Conservation (phyloP, 106 monocot species). For the Vanilla planifolia region DNA sequence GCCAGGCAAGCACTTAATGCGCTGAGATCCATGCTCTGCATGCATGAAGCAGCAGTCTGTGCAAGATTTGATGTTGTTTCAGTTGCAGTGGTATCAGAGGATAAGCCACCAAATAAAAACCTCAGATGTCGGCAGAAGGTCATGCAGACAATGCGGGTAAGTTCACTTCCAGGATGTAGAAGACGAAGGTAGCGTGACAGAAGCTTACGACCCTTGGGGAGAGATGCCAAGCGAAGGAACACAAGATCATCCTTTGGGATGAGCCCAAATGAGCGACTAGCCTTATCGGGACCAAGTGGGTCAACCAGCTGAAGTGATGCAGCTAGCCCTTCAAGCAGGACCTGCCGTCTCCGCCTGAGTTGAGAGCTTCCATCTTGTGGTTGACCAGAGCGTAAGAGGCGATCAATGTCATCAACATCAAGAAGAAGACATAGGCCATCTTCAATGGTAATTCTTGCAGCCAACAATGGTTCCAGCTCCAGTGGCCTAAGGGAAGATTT, state of each 20-base stretch:
- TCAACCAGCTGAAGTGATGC: constrained; percentile 43
- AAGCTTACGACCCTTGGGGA: constrained; percentile 49
- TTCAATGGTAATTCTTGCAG: constrained; percentile 36
- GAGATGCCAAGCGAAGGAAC: constrained; percentile 38
- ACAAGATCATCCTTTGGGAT: constrained; percentile 35
- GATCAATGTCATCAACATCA: constrained; percentile 41
- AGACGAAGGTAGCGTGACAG: constrained; percentile 22
- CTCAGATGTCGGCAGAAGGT: constrained; percentile 41
- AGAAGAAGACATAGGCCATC: constrained; percentile 40
- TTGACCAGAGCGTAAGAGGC: constrained; percentile 24
- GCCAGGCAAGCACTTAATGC: constrained; percentile 39
- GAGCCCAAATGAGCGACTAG: constrained; percentile 5
- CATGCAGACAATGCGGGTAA: constrained; percentile 36
- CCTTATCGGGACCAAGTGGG: constrained; percentile 19
- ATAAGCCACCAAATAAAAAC: constrained; percentile 30
- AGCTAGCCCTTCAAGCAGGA: constrained; percentile 26
- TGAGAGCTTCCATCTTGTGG: constrained; percentile 29
- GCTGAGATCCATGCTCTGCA: constrained; percentile 25
- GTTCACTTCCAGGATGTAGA: constrained; percentile 21
- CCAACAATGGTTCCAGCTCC: constrained; percentile 39
- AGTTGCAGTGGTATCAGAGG: constrained; percentile 13
- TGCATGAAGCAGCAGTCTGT: constrained; percentile 13
- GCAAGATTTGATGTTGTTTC: constrained; percentile 26
- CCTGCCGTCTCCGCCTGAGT: constrained; percentile 24
- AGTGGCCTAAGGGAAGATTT: constrained; percentile 20